Evolutionary conservation across 83 land plant species (phyloP).

Genomic region (Thuja plicata): DNA sequence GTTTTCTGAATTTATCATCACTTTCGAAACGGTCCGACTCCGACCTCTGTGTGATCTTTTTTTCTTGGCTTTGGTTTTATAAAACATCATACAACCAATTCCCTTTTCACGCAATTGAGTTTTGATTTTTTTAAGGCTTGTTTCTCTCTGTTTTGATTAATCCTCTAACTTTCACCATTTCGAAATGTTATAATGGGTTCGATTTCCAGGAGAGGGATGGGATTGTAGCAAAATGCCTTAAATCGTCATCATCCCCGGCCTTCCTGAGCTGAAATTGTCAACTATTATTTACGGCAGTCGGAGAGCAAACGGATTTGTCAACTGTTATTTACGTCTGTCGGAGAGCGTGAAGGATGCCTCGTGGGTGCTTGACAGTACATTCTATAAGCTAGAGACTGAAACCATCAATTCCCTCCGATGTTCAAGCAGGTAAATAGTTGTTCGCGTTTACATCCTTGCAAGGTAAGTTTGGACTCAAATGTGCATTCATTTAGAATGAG

Average conservation of each 20-base stretch:
- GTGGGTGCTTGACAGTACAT: constrained; percentile 26
- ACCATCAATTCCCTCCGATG: constrained; percentile 10
- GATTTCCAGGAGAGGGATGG: neutral
- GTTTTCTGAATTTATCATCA: no score
- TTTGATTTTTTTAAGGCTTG: no score
- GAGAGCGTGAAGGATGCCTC: neutral
- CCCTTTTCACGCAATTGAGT: no score
- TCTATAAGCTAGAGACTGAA: constrained; percentile 31
- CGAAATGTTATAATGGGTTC: neutral
- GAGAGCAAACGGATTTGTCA: no score
- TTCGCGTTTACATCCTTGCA: no score
- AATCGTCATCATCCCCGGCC: neutral
- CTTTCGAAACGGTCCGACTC: neutral
- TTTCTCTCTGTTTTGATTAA: no score
- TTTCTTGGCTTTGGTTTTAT: neutral
- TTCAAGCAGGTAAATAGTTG: no score
- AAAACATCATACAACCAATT: no score
- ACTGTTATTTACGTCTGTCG: neutral
- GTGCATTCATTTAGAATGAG: no score
- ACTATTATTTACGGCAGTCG: neutral
- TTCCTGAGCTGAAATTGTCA: neutral
- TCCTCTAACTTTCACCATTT: no score
- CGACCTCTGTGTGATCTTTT: neutral
- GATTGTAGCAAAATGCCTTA: neutral
- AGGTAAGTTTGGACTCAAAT: no score